Evolutionary conservation across 2,329 filamentous ascomycete species (phyloP), one percentile per base, ranked within the genome.

Genomic region (Aspergillus alliaceus): DNA sequence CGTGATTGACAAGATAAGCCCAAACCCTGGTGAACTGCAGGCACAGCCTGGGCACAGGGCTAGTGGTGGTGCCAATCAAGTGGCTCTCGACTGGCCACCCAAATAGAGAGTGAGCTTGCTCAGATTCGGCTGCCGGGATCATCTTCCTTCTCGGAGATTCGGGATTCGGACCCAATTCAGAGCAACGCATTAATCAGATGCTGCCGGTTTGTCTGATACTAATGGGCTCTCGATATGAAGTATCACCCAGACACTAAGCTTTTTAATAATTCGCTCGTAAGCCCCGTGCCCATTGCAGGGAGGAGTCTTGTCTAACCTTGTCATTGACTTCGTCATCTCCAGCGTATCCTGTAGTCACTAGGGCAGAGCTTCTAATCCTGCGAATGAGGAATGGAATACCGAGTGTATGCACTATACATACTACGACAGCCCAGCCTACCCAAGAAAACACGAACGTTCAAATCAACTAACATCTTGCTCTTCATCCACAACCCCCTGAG

Each of bases 401-500:
- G 15, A 44, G 22, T n/a, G 39, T n/a, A 42, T 25, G 39, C 12
- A 11, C 22, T n/a, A 7, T 9, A 44, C 3, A 27, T 14, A 44
- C 5, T 27, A 8, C 27, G 24, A 12, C 32, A 32, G 27, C 18
- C 27, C 11, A 12, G 18, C 18, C 27, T 11, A 11, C 3, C 7
- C 31, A 18, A 4, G 27, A 11, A 20, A 6, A 31, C 1, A 11
- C 14, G 18, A 3, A n/a, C 20, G n/a, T 32, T 5, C n/a, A 27
- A 20, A 48, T 48, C 44, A 48, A 15, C 27, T 48, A 8, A 20
- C 18, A 15, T 48, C 44, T 32, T 48, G 44, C 54, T 68, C 72
- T 52, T 77, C 76, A 52, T 72, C 72, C 53, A 76, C 64, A 39
- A 72, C 71, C 27, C 69, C 71, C 57, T 75, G 76, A 18, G 75